A percentile compares a stretch with the other conserved stretches of the same genome.
Evolutionary conservation across 495 filamentous ascomycete genomes (phyloP).

Genomic region (Aspergillus conjunctus): DNA sequence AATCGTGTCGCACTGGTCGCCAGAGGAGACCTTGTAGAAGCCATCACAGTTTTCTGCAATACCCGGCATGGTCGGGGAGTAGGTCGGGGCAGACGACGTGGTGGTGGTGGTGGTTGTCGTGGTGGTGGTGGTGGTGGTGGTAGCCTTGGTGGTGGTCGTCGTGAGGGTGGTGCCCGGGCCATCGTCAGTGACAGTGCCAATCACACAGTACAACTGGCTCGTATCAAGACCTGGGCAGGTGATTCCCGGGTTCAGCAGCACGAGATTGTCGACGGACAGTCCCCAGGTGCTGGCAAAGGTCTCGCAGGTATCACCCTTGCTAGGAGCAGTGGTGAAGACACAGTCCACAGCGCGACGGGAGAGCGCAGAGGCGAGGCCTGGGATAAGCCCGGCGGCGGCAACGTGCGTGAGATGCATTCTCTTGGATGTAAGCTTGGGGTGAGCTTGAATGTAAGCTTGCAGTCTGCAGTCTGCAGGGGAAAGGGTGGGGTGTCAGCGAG

Average conservation of each 20-base stretch:
- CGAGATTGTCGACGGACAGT: constrained; percentile 8
- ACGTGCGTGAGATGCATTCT: constrained; percentile 12
- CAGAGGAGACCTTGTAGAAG: constrained; percentile 31
- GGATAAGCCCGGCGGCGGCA: constrained; percentile 7
- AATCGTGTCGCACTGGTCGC: constrained; percentile 36
- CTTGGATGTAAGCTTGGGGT: background rate
- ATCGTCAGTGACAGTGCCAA: constrained; percentile 16
- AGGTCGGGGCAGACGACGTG: too few species aligned
- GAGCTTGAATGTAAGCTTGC: too few species aligned
- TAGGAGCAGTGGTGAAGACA: constrained; percentile 10
- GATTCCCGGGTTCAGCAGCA: constrained; percentile 22
- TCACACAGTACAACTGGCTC: constrained; percentile 21
- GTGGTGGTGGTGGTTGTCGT: too few species aligned
- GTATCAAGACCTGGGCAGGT: constrained; percentile 21
- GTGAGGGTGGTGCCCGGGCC: constrained; percentile 12
- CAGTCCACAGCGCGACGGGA: constrained; percentile 20
- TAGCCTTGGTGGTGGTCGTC: too few species aligned
- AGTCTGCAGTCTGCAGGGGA: too few species aligned
- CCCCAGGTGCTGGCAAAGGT: constrained; percentile 22
- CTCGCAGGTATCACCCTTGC: constrained; percentile 17
- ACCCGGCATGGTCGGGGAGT: constrained; percentile 26
- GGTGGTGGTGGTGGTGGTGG: too few species aligned
- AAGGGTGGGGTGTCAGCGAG: too few species aligned
- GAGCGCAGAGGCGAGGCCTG: constrained; percentile 9
- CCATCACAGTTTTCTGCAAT: constrained; percentile 39